Evolutionary conservation across 768 basidiomycete species (phyloP), one percentile per base, ranked within the genome.

Genomic region (Ramaria rubella): DNA sequence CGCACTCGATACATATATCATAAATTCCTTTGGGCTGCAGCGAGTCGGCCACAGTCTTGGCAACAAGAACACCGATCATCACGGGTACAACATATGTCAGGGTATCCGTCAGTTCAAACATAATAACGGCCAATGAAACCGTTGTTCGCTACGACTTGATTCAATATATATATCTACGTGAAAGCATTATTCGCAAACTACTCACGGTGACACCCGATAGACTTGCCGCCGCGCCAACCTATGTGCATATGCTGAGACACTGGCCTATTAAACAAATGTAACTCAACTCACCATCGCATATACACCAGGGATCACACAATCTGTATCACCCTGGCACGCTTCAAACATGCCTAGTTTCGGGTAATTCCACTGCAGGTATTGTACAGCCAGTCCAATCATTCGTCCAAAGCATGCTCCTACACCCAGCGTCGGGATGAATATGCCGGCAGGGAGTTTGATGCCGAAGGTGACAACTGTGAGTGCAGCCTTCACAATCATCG

Each of bases 11-110:
- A 57, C 92, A 92, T 34, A 98, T 81, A 69, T 99, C 96, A 66
- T 97, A 99, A 55, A 99, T 97, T 8, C 94, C 94, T 65, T 94
- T 92, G 2, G 90, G 90, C 67, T 94, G 89, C 55, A 96, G 68
- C 1, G 84, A 83, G 67, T 94, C 92, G 7, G 91, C 92, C 0
- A 91, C 81, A 0, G 90, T 92, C 74, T 94, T 95, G 23, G 90
- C 90, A 17, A 94, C 87, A 21, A 98, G 79, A 15, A 99, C 81
- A 15, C 83, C 75, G 42, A 94, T 70, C 91, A 94, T 94, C 57
- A 94, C 83, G 15, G 92, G 92, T 6, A 91, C 87, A 12, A 83
- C 87, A 70, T 98, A 98, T 2, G 90, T 93, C 61, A 99, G 73
- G 1, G 92, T 92, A 61, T 91, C 88, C 3, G 95, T 95, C 40